A percentile compares a stretch with the other conserved stretches of the same genome.
These are phyloP conservation scores for Apiotrichum domesticum DNA, from an alignment of 1,284 basidiomycete species.

Conservation along the genomic window DNA sequence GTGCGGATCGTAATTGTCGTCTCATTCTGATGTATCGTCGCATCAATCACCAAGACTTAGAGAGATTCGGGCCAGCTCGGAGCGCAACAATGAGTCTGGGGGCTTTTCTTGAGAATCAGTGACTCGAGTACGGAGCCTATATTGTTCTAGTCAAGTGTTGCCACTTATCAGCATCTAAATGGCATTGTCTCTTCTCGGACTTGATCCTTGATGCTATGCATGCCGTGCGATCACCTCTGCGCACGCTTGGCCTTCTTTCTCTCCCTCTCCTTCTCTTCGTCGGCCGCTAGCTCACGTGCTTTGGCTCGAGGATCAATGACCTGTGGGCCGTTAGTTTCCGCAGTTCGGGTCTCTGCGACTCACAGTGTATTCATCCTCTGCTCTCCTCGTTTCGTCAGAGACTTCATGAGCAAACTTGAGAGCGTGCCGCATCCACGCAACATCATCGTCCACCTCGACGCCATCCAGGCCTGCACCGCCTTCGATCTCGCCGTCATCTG, in stretches of 20 bases:
- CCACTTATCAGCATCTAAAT: no score
- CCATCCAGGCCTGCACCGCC: constrained; percentile 32
- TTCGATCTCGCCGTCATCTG: constrained; percentile 32
- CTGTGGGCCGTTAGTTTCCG: constrained; percentile 17
- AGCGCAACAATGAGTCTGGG: no score
- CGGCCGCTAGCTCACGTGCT: constrained; percentile 32
- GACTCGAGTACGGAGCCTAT: no score
- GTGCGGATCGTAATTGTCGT: no score
- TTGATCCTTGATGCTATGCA: no score
- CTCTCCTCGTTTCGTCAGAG: constrained; percentile 60
- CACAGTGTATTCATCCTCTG: constrained; percentile 83
- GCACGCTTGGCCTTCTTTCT: not conserved
- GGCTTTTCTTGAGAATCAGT: no score
- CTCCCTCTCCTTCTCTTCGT: constrained; percentile 17
- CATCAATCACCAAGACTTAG: no score
- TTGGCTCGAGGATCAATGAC: constrained; percentile 47
- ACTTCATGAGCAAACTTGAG: constrained; percentile 75
- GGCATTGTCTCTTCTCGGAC: no score
- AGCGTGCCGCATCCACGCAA: constrained; percentile 68
- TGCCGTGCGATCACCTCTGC: not conserved
- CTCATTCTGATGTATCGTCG: no score
- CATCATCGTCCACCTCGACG: constrained; percentile 74
- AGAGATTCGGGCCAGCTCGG: no score
- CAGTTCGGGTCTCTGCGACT: constrained; percentile 36
- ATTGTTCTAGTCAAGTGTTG: no score